Evolutionary conservation across 441 rosid species (phyloP), one percentile per base, ranked within the genome.

Genomic region (Omphalea diandra): DNA sequence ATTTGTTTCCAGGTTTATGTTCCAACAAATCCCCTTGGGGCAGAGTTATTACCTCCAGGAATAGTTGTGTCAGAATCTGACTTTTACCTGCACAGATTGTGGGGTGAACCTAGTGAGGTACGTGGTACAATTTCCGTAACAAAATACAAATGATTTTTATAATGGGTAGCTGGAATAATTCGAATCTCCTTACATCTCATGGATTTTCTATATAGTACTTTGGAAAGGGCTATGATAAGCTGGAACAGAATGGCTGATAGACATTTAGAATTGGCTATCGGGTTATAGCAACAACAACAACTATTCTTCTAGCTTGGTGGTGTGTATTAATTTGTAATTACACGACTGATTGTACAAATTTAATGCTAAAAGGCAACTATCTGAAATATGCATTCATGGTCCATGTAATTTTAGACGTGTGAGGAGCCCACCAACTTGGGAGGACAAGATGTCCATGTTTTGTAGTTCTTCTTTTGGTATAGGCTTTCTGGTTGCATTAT

Each of bases 81-180:
- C 80, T 82, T 92, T 29, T 88, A 86, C 82, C 74, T 87, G 80
- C 96, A 90, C 55, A 87, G 97, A 81, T 84, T 94, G 70, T 91
- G 94, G 97, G 99, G 97, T 70, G 94, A 94, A 40, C 99, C 99
- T 50, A 81, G 74, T 82, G 96, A 91, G 88, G 99, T 94, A 87
- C 65, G 79, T 9, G 46, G 5, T 27, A 27, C 46, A 17, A 53
- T 38, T 36, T 32, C 44, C 44, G 14, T 22, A 22, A 41, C 3
- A 54, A 29, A 49, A 38, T 52, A 29, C 3, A 59, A 68, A 36
- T 31, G 38, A 8, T 11, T 65, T 38, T 54, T 71, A 24, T 59
- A 69, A 26, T 49, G 46, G 38, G 24, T 27, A n/a, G 52, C 32
- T 52, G 26, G 40, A 56, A 20, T 40, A 27, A 49, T 14, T 29